Percentiles rank a stretch among this genome's conserved stretches.
Conservation (phyloP, 2,329 filamentous ascomycete species). For the Pezicula rhizophila region DNA sequence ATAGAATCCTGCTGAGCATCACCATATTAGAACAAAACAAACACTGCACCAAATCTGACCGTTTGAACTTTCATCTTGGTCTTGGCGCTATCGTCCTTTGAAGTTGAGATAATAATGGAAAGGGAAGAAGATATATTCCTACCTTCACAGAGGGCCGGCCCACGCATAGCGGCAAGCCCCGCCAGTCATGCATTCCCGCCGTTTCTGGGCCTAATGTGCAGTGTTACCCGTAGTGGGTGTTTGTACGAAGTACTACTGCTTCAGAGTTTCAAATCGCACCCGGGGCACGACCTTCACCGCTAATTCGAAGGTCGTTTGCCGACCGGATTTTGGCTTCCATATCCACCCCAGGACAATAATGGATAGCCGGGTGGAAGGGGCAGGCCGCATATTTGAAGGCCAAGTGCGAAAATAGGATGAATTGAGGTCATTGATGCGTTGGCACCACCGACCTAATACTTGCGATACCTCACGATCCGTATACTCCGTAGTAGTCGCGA, state of each 20-base stretch:
- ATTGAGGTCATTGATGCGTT: conserved; percentile 20
- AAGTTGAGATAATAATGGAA: too few species aligned
- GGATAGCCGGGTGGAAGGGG: conserved; percentile 8
- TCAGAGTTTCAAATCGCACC: neutral
- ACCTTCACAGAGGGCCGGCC: too few species aligned
- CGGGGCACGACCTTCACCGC: conserved; percentile 17
- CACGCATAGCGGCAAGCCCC: too few species aligned
- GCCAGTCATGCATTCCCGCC: neutral
- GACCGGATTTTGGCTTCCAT: conserved; percentile 6
- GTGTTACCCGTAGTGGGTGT: conserved; percentile 12
- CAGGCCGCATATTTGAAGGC: conserved; percentile 26
- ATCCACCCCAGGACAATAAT: conserved; percentile 6
- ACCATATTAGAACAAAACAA: neutral
- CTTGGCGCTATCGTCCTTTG: too few species aligned
- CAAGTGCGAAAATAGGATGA: conserved; percentile 12
- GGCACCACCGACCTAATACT: conserved; percentile 12
- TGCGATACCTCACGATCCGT: neutral
- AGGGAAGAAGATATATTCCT: too few species aligned
- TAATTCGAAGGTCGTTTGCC: conserved; percentile 14
- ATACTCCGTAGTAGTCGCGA: neutral
- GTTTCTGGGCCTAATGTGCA: conserved; percentile 8
- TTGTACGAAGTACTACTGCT: conserved; percentile 11
- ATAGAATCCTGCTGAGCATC: neutral
- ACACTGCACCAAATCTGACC: too few species aligned
- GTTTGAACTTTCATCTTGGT: too few species aligned